Evolutionary conservation across 148 eudicot species (phyloP), one percentile per base, ranked within the genome.

Genomic region (Diospyros lotus): DNA sequence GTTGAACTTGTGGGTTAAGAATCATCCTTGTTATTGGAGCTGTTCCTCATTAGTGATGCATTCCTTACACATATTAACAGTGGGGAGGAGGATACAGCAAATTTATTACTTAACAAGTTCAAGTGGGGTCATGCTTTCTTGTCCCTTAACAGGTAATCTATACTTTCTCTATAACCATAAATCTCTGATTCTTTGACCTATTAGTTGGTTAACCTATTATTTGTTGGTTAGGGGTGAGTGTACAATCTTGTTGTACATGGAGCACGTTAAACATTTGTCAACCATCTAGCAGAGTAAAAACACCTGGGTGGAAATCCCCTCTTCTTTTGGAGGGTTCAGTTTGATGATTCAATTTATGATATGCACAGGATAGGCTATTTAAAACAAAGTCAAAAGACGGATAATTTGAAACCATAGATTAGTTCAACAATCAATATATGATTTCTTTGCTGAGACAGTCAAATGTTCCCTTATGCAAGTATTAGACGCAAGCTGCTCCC

Each of bases 41-140:
- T 28, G 28, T 28, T 28, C 28, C 58, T 43, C 11, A 51, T 65
- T 40, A 39, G 38, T 63, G 12, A 40, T 50, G 44, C 40, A 15
- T 71, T 63, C 11, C 6, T 59, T 43, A 60, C 67, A 69, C 73
- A 39, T 74, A 18, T 71, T 59, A 28, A 75, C 80, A 87, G 90
- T 66, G 97, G 99, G n/a, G 96, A 95, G 81, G 88, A 82, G 75
- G 97, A 95, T 81, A 89, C 91, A 11, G 99, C 85, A 1, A 74
- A 93, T 80, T 71, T 89, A 53, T 85, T 95, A 83, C 88, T 92
- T 43, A 81, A 88, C 60, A 95, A 95, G 85, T 95, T 95, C 89
- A 95, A 95, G 74, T 95, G 99, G 99, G 99, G 99, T 13, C 99
- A 95, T 82, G 96, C 96, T 1, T 95, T 95, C 77, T 80, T 95